Percentiles rank a stretch among this genome's conserved stretches.
Evolutionary conservation across 306 rosid species (phyloP).

Genomic region (Quercus cerris): DNA sequence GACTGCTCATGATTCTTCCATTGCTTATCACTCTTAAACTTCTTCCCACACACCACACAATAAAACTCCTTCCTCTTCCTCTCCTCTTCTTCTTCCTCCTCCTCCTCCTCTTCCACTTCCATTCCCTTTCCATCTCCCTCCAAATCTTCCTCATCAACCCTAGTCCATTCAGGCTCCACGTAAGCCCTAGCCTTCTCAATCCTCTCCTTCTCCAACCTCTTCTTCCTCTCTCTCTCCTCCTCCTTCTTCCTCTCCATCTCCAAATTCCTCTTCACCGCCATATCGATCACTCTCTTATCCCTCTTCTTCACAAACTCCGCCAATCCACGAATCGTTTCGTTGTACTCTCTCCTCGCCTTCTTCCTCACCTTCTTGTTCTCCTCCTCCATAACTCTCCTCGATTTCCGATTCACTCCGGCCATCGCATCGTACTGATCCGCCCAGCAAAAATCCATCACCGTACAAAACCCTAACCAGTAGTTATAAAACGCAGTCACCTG

Average conservation of each 20-base stretch:
- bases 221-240: conserved; percentile 75
- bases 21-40: conserved; percentile 98
- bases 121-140: conserved; percentile 19
- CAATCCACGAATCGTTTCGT: conserved; percentile 84
- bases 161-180: conserved; percentile 83
- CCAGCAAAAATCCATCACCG: conserved; percentile 93
- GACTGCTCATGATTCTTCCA: conserved; percentile 99
- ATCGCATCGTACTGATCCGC: conserved; percentile 70
- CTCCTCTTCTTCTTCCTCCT: conserved; percentile 37
- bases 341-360: conserved; percentile 84
- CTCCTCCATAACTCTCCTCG: conserved; percentile 90
- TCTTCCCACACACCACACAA: conserved; percentile 92
- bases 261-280: conserved; percentile 65
- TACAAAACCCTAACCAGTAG: conserved; percentile 79
- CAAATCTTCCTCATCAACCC: conserved; percentile 41
- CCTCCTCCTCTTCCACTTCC: conserved; percentile 27
- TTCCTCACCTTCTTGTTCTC: conserved; percentile 86
- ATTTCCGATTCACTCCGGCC: conserved; percentile 75
- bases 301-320: conserved; percentile 96
- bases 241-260: conserved; percentile 69
- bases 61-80: conserved; percentile 58
- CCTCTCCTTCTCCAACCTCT: conserved; percentile 64
- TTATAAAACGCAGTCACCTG: conserved; percentile 81
- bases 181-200: conserved; percentile 65
- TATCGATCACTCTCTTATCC: conserved; percentile 92